phyloP scores from a whole-genome alignment of 2,329 filamentous ascomycete genomes.

The Alternaria sp. region DNA sequence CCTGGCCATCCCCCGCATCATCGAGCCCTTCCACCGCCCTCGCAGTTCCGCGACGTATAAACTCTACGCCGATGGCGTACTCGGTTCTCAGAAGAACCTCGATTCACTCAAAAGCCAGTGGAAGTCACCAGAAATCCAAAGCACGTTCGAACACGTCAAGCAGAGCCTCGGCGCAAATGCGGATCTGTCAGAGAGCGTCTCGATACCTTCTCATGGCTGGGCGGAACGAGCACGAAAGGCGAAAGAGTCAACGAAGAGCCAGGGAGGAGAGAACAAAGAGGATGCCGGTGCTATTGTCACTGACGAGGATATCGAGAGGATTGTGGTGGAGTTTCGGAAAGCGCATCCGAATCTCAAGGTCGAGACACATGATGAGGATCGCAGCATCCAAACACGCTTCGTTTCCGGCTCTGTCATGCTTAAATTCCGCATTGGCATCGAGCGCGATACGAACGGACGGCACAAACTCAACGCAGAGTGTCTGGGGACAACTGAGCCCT shows the following conservation, averaged over 20 bases:
- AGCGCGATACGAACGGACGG: conserved; percentile 31
- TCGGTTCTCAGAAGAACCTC: conserved; percentile 45
- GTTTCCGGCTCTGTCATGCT: conserved; percentile 30
- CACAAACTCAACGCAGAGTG: conserved; percentile 41
- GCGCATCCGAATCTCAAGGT: conserved; percentile 37
- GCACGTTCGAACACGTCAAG: conserved; percentile 41
- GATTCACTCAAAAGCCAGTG: conserved; percentile 48
- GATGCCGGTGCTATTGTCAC: conserved; percentile 16
- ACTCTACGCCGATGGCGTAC: conserved; percentile 47
- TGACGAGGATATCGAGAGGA: conserved; percentile 28
- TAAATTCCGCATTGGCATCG: conserved; percentile 38
- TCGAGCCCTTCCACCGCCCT: conserved; percentile 47
- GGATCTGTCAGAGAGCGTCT: conserved; percentile 46
- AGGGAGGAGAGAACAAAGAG: conserved; percentile 13
- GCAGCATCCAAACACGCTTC: conserved; percentile 37
- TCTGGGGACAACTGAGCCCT: conserved; percentile 36
- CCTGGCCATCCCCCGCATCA: conserved; percentile 51
- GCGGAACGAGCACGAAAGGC: conserved; percentile 34
- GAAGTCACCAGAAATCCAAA: conserved; percentile 46
- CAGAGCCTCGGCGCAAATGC: conserved; percentile 46
- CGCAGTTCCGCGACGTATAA: conserved; percentile 45
- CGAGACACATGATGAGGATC: conserved; percentile 32
- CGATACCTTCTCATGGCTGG: conserved; percentile 50
- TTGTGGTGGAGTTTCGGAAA: conserved; percentile 34
- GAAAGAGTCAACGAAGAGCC: conserved; percentile 19